phyloP scores from a whole-genome alignment of 768 basidiomycete genomes.

The Dictyophora rubrovolvata region DNA sequence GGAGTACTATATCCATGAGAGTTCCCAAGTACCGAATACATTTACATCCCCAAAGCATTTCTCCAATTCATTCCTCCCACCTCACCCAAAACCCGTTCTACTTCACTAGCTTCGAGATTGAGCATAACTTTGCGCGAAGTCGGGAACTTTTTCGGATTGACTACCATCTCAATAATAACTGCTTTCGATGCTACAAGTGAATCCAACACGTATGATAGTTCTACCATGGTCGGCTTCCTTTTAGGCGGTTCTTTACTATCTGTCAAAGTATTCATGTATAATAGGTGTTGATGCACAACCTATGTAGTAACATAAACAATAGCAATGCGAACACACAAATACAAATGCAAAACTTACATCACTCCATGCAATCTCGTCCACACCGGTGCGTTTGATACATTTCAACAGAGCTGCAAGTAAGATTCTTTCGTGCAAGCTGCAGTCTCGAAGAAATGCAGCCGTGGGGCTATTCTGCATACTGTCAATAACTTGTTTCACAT shows the following conservation, averaged over 20 bases:
- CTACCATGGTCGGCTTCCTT: constrained; percentile 47
- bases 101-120: constrained; percentile 77
- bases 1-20: background rate
- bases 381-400: constrained; percentile 72
- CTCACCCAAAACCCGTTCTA: constrained; percentile 77
- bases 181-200: constrained; percentile 72
- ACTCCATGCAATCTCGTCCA: constrained; percentile 81
- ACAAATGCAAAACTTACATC: constrained; percentile 39
- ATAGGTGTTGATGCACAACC: constrained; percentile 69
- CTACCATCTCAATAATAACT: constrained; percentile 55
- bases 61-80: constrained; percentile 65
- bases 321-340: background rate
- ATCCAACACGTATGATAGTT: constrained; percentile 62
- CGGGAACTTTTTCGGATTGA: constrained; percentile 43
- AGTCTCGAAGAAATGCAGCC: constrained; percentile 69
- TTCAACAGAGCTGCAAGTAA: constrained; percentile 79
- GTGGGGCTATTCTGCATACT: constrained; percentile 89
- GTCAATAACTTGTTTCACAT: constrained; percentile 71
- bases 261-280: constrained; percentile 55
- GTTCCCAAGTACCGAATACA: background rate
- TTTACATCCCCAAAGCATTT: constrained; percentile 29
- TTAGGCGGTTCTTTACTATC: constrained; percentile 42
- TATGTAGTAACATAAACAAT: constrained; percentile 17
- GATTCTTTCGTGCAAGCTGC: constrained; percentile 80
- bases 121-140: constrained; percentile 65